Evolutionary conservation across 257 asterid genomes (phyloP).

Genomic region (Mitragyna speciosa): DNA sequence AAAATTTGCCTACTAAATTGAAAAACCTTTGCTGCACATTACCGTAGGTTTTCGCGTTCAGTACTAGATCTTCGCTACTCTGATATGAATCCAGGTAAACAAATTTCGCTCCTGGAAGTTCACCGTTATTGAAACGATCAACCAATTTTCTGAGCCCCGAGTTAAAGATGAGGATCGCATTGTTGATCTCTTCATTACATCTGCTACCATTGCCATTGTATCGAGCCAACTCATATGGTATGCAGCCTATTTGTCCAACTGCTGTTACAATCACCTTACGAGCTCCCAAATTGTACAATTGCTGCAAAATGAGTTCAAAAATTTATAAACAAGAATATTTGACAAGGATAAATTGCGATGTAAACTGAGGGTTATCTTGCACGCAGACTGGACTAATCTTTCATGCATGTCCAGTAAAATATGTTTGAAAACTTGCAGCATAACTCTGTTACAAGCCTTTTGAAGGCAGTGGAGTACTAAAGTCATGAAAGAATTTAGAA

Average conservation of each 20-base stretch:
- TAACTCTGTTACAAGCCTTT: no score
- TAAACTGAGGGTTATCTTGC: no score
- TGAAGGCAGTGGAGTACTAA: no score
- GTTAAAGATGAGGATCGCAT: constrained; percentile 66
- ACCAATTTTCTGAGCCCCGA: constrained; percentile 61
- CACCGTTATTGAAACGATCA: constrained; percentile 54
- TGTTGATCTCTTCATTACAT: constrained; percentile 88
- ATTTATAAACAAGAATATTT: no score
- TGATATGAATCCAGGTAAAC: constrained; percentile 67
- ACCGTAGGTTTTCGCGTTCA: constrained; percentile 71
- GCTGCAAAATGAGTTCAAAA: constrained; percentile 28
- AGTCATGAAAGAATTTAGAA: background rate
- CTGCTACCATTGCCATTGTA: constrained; percentile 62
- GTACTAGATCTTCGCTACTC: constrained; percentile 59
- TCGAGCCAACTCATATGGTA: constrained; percentile 78
- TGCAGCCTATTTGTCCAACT: constrained; percentile 84
- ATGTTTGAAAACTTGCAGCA: no score
- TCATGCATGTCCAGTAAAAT: no score
- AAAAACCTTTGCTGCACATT: background rate
- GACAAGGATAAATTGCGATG: no score
- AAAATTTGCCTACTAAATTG: background rate
- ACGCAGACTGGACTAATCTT: no score
- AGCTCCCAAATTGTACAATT: constrained; percentile 70
- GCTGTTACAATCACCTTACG: constrained; percentile 70
- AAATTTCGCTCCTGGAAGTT: constrained; percentile 65